These are phyloP conservation scores for Gigaspora rosea DNA, from an alignment of 192 early-diverging fungal species.

Conservation along the genomic window DNA sequence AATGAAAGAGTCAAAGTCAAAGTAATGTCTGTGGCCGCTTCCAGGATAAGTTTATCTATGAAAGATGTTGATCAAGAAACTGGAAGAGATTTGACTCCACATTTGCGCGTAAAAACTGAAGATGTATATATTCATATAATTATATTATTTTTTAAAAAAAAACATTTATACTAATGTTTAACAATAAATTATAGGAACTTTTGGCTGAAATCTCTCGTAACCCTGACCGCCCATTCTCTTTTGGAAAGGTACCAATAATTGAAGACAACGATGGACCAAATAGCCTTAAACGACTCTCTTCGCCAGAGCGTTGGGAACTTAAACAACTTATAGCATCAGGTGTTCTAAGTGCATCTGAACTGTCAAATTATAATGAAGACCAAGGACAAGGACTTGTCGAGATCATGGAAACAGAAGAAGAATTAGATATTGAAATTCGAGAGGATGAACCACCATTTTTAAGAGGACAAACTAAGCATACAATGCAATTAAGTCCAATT, in stretches of 20 bases:
- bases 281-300: conserved; percentile 81
- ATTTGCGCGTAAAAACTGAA: conserved; percentile 66
- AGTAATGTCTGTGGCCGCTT: conserved; percentile 87
- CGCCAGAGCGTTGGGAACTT: conserved; percentile 95
- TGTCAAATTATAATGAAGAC: conserved; percentile 89
- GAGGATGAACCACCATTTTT: conserved; percentile 96
- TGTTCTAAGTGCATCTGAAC: conserved; percentile 79
- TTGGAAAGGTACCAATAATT: conserved; percentile 40
- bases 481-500: conserved; percentile 87
- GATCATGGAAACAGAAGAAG: conserved; percentile 90
- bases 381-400: conserved; percentile 61
- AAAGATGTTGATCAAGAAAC: conserved; percentile 96
- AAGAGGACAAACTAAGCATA: conserved; percentile 85
- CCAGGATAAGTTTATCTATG: conserved; percentile 85
- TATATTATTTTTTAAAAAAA: neutral
- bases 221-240: conserved; percentile 62
- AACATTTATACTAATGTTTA: neutral
- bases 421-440: conserved; percentile 94
- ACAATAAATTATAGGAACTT: conserved; percentile 46
- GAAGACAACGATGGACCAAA: conserved; percentile 51
- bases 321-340: conserved; percentile 98
- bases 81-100: conserved; percentile 84
- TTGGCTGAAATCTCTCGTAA: conserved; percentile 60
- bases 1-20: conserved; percentile 90
- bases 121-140: conserved; percentile 32